Percentiles rank a stretch among this genome's conserved stretches.
Conservation (phyloP, 768 basidiomycete species). For the Suillus subluteus region DNA sequence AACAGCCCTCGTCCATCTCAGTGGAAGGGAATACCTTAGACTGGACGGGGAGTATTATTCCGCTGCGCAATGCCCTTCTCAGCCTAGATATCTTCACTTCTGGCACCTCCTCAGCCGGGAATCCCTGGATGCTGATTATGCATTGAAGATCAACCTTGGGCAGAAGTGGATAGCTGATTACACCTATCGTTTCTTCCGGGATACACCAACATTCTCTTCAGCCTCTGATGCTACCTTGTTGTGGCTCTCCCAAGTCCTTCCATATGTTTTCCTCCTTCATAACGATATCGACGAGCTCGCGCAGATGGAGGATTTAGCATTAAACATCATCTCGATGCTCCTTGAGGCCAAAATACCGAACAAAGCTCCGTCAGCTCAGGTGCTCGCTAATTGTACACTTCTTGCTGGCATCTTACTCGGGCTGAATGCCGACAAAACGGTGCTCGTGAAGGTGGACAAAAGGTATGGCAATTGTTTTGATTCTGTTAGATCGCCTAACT, state of each 20-base stretch:
- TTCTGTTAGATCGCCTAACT: background rate
- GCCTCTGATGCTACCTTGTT: conserved; percentile 7
- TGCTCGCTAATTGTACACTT: conserved; percentile 17
- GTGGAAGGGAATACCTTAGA: conserved; percentile 11
- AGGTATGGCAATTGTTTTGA: conserved; percentile 5
- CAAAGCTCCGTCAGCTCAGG: conserved; percentile 6
- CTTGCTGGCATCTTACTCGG: conserved; percentile 14
- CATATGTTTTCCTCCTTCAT: conserved; percentile 11
- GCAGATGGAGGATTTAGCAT: conserved; percentile 8
- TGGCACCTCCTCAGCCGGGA: conserved; percentile 9
- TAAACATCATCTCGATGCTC: conserved; percentile 6
- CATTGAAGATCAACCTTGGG: conserved; percentile 7
- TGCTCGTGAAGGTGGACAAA: conserved; percentile 16
- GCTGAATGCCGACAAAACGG: conserved; percentile 12
- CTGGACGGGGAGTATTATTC: conserved; percentile 9
- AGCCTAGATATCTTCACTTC: conserved; percentile 10
- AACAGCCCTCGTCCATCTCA: conserved; percentile 17
- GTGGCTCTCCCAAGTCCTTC: conserved; percentile 14
- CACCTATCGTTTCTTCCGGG: conserved; percentile 8
- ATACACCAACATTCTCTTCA: conserved; percentile 10
- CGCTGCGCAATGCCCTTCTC: conserved; percentile 9
- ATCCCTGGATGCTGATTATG: conserved; percentile 7
- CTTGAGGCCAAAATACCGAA: conserved; percentile 1
- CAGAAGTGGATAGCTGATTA: conserved; percentile 12
- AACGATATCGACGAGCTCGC: conserved; percentile 7